Percentiles rank a stretch among this genome's conserved stretches.
Evolutionary conservation across 257 asterid genomes (phyloP).

Genomic region (Striga asiatica): DNA sequence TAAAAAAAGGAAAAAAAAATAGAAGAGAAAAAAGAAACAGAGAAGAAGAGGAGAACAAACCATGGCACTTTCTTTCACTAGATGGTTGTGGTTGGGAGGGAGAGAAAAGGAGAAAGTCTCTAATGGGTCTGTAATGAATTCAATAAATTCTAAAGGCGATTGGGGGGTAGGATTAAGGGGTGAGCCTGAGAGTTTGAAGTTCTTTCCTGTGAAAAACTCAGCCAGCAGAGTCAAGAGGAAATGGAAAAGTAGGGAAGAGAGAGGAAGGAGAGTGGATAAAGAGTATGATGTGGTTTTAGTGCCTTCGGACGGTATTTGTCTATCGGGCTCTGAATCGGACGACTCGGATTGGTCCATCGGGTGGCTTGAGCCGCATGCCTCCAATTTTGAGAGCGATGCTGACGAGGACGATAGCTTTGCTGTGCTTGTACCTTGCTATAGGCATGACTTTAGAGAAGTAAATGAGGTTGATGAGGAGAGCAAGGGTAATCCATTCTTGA

Average conservation of each 20-base stretch:
- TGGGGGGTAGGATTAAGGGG: conserved; percentile 72
- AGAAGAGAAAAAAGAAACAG: too few relatives aligned
- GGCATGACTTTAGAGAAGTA: neutral
- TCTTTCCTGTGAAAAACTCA: conserved; percentile 38
- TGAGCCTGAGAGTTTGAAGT: conserved; percentile 51
- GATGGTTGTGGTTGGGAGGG: conserved; percentile 72
- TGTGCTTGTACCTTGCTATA: conserved; percentile 89
- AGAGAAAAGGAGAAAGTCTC: conserved; percentile 62
- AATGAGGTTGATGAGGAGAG: conserved; percentile 18
- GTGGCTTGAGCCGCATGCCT: conserved; percentile 92
- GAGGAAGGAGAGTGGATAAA: conserved; percentile 53
- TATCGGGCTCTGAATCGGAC: conserved; percentile 82
- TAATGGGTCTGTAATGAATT: conserved; percentile 43
- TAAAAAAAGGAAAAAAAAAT: too few relatives aligned
- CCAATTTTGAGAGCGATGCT: conserved; percentile 64
- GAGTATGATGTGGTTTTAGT: conserved; percentile 78
- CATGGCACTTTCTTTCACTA: conserved; percentile 57
- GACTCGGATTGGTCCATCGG: conserved; percentile 96
- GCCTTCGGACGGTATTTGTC: conserved; percentile 80
- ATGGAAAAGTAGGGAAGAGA: conserved; percentile 85
- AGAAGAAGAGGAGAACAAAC: too few relatives aligned
- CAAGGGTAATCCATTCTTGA: conserved; percentile 34
- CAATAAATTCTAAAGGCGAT: conserved; percentile 57
- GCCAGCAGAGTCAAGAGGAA: conserved; percentile 44
- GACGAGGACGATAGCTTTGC: conserved; percentile 79